A percentile compares a stretch with the other conserved stretches of the same genome.
Conservation (phyloP, 495 filamentous ascomycete species). For the Mytilinidion resinicola region DNA sequence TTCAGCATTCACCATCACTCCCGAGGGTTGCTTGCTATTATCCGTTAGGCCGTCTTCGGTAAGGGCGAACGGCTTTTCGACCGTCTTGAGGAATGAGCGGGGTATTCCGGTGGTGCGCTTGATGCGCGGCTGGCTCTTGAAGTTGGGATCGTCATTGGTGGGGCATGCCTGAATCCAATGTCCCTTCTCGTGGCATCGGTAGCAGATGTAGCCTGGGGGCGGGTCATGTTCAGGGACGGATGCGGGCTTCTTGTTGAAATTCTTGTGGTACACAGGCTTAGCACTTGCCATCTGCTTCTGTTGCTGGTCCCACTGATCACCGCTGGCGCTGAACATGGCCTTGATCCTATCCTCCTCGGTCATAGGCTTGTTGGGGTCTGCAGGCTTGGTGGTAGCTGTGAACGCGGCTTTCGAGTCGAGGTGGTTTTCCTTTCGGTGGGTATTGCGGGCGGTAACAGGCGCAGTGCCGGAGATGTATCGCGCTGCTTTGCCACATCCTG, state of each 20-base stretch:
- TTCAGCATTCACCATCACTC: constrained; percentile 94
- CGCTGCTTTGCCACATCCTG: constrained; percentile 79
- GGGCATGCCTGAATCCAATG: constrained; percentile 98
- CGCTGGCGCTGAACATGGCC: constrained; percentile 79
- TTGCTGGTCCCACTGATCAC: constrained; percentile 78
- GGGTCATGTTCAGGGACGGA: constrained; percentile 86
- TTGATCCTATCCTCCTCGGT: constrained; percentile 88
- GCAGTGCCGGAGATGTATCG: constrained; percentile 97
- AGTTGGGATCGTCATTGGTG: constrained; percentile 94
- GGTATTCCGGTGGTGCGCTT: constrained; percentile 96
- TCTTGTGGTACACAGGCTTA: constrained; percentile 53
- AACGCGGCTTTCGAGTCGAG: constrained; percentile 44
- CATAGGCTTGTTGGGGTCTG: constrained; percentile 62
- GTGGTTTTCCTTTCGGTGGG: constrained; percentile 61
- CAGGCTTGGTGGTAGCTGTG: constrained; percentile 48
- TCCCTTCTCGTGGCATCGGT: constrained; percentile 95
- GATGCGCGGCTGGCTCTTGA: constrained; percentile 80
- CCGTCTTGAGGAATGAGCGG: constrained; percentile 81
- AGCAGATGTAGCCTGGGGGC: constrained; percentile 89
- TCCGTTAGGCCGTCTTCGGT: constrained; percentile 63
- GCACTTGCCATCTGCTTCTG: constrained; percentile 85
- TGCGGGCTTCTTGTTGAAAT: constrained; percentile 54
- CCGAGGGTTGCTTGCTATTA: constrained; percentile 68
- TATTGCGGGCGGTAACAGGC: constrained; percentile 76
- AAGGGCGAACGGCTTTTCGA: constrained; percentile 79